Evolutionary conservation across 2,329 filamentous ascomycete genomes (phyloP).

Genomic region (Aaosphaeria arxii): DNA sequence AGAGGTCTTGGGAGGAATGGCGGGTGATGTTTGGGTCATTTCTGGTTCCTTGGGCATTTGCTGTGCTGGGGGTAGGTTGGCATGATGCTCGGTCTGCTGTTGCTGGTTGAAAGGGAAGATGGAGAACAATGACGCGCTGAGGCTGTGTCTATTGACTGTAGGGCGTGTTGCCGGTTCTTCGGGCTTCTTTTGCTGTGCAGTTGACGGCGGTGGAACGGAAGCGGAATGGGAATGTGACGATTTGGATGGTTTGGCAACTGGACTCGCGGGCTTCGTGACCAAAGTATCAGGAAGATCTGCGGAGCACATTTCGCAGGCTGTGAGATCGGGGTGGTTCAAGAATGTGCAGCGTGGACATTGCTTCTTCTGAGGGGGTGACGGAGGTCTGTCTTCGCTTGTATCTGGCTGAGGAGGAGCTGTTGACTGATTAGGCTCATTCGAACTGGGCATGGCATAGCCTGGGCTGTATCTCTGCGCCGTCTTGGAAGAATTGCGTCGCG

Average conservation of each 20-base stretch:
- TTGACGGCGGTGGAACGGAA: constrained; percentile 20
- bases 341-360: constrained; percentile 35
- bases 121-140: constrained; percentile 32
- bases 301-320: constrained; percentile 32
- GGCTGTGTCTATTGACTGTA: constrained; percentile 25
- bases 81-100: constrained; percentile 28
- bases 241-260: constrained; percentile 8
- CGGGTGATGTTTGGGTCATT: neutral
- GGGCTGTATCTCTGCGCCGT: constrained; percentile 21
- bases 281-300: constrained; percentile 24
- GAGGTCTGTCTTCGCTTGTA: constrained; percentile 7
- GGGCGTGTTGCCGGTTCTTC: constrained; percentile 13
- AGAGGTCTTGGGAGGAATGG: neutral
- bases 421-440: constrained; percentile 15
- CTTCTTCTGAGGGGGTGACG: constrained; percentile 27
- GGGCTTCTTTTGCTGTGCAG: constrained; percentile 3
- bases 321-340: constrained; percentile 29
- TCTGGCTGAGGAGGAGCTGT: constrained; percentile 4
- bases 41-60: constrained; percentile 2
- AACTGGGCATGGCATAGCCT: constrained; percentile 19
- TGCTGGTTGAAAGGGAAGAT: constrained; percentile 35
- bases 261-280: constrained; percentile 19
- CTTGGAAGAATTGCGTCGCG: constrained; percentile 7
- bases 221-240: constrained; percentile 25
- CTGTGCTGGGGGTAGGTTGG: constrained; percentile 24